These are phyloP conservation scores for Ogataea naganishii DNA, from an alignment of 805 yeast genomes.

Conservation along the genomic window DNA sequence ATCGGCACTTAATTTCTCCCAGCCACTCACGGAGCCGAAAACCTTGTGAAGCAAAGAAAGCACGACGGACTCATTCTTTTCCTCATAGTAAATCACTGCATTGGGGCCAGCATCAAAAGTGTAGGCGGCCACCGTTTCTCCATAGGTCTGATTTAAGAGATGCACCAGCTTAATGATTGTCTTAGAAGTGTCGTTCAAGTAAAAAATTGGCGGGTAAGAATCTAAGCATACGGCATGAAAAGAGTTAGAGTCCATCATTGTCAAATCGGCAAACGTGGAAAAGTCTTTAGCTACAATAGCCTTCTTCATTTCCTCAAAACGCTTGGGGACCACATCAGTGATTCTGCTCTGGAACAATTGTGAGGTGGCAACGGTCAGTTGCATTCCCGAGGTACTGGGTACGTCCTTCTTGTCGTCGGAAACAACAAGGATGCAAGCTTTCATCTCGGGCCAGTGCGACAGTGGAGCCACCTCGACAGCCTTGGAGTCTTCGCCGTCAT, in stretches of 20 bases:
- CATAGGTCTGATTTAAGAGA: slow-evolving; percentile 59
- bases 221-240: slow-evolving; percentile 98
- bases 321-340: slow-evolving; percentile 72
- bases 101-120: slow-evolving; percentile 99
- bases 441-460: slow-evolving; percentile 86
- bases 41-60: slow-evolving; percentile 59
- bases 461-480: slow-evolving; percentile 88
- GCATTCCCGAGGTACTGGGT: slow-evolving; percentile 95
- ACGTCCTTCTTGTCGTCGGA: slow-evolving; percentile 92
- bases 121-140: slow-evolving; percentile 79
- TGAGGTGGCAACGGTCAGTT: slow-evolving; percentile 82
- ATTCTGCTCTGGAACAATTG: slow-evolving; percentile 79
- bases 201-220: slow-evolving; percentile 91
- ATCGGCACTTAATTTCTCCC: slow-evolving; percentile 32
- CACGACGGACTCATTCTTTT: slow-evolving; percentile 62
- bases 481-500: slow-evolving; percentile 83
- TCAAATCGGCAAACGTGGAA: slow-evolving; percentile 72
- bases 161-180: slow-evolving; percentile 73
- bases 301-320: slow-evolving; percentile 75
- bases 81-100: slow-evolving; percentile 87
- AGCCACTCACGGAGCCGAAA: slow-evolving; percentile 57
- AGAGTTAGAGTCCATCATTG: slow-evolving; percentile 95
- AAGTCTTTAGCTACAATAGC: slow-evolving; percentile 73
- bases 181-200: slow-evolving; percentile 85
- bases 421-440: slow-evolving; percentile 87